A percentile compares a stretch with the other conserved stretches of the same genome.
Conservation (phyloP, 2,329 filamentous ascomycete genomes). For the Dothistroma pini region DNA sequence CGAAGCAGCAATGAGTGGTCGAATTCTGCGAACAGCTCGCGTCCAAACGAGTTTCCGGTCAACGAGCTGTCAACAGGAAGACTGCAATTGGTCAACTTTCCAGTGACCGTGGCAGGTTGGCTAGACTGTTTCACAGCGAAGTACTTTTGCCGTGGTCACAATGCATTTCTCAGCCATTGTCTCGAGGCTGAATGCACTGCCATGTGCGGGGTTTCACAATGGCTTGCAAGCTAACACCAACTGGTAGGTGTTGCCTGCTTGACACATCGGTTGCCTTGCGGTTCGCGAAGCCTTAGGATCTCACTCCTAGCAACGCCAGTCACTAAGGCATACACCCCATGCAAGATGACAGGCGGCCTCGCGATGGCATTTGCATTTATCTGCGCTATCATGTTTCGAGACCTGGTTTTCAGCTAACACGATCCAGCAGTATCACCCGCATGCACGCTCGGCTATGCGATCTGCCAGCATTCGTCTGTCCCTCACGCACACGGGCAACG, state of each 20-base stretch:
- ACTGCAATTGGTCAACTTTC: not conserved
- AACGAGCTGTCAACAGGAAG: not conserved
- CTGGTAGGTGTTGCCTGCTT: slow-evolving; percentile 5
- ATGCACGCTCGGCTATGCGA: not conserved
- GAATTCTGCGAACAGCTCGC: not conserved
- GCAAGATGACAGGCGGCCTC: slow-evolving; percentile 1
- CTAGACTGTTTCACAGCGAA: not conserved
- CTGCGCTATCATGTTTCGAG: not conserved
- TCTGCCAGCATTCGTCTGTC: not conserved
- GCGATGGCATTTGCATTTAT: not conserved
- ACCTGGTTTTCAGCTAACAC: slow-evolving; percentile 2
- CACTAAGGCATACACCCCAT: slow-evolving; percentile 6
- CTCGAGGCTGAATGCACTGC: not conserved
- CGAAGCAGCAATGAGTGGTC: not conserved
- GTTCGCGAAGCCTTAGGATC: slow-evolving; percentile 5
- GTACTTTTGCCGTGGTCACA: not conserved
- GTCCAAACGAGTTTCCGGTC: not conserved
- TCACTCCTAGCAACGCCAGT: not conserved
- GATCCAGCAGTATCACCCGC: not conserved
- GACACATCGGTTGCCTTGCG: slow-evolving; percentile 4
- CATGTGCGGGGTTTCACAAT: slow-evolving; percentile 7
- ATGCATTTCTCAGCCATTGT: not conserved
- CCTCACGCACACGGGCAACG: not conserved
- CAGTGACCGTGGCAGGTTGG: not conserved
- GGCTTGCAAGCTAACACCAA: slow-evolving; percentile 2